Evolutionary conservation across 108 stramenopile genomes (phyloP), one percentile per base, ranked within the genome.

Genomic region (Cylindrotheca closterium): DNA sequence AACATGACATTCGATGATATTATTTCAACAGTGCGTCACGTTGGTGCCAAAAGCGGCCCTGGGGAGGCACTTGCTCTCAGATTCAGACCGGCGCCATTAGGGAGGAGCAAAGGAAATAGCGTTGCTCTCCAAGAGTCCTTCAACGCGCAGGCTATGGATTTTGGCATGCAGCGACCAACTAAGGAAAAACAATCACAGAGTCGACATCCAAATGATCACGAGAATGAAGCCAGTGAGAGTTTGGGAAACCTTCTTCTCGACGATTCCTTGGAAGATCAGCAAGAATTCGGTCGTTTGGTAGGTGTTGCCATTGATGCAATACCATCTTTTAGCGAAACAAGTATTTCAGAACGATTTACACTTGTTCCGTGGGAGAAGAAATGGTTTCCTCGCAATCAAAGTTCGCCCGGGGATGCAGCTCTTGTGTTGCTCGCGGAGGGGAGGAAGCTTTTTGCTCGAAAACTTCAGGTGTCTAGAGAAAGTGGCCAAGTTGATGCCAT

Each of bases 1-100:
- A 81, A 83, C 3, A 60, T 74, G 52, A 60, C 77, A 0, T 93
- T 93, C 63, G 92, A 93, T 34, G 81, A 93, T 31, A 85, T 89
- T 12, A 93, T 93, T 61, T 75, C 76, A 7, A 83, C 79, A 15
- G 87, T 93, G 22, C 77, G 92, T 27, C 79, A 87, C 48, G 79
- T 88, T 50, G 91, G 91, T 26, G 80, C 80, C 24, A 68, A 76
- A 21, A 68, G 80, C 2, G 69, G 75, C 26, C 63, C 65, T 15
- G 85, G 83, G 18, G 66, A 74, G 15, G 83, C 88, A 31, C 59
- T 93, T 2, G 34, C 60, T 24, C 74, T 93, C 68, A 62, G 68
- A 27, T 93, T 93, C 58, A 73, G 92, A 31, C 72, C 75, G 10
- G 53, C 61, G 2, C 45, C 60, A 25, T 30, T 25, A 8, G 63